Evolutionary conservation across 768 basidiomycete species (phyloP), one percentile per base, ranked within the genome.

Genomic region (Dendrothele bispora): DNA sequence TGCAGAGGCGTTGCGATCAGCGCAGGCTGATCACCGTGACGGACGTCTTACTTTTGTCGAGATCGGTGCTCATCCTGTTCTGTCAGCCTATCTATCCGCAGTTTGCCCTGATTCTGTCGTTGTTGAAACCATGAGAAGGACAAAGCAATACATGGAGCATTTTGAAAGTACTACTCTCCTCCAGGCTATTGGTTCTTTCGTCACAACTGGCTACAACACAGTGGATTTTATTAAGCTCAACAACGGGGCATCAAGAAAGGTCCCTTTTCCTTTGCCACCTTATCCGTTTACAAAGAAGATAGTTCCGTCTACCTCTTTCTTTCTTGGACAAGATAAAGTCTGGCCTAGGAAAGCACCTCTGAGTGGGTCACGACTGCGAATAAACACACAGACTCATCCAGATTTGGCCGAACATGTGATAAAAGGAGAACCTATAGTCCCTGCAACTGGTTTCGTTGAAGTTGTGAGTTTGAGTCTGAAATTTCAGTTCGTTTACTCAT

Each of bases 371-470:
- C 39, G 25, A 10, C 15, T 58, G 6, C 24, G 27, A n/a, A 3
- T 58, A 5, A 53, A 48, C 28, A 12, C 30, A 30, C 39, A 39
- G 10, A 69, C 68, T 0, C 65, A 68, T 43, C 65, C 72, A 2
- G 64, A 63, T 24, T 57, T 75, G 7, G 67, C 70, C 0, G 62
- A 72, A 15, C 74, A 75, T 45, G 51, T 75, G 25, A 71, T 75
- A 25, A 64, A 61, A 15, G 65, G 63, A 4, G 67, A 72, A 11
- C 62, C 70, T 0, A 71, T 75, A 10, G 63, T 75, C 60, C 73
- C 73, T 5, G 70, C 70, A 2, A 61, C 72, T 10, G 73, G 73
- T 20, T 75, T 50, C 39, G 36, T 68, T 2, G 57, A 61, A 47
- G 66, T 67, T 65, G 68, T 66, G 48, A 2, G 55, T n/a, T n/a